Percentiles rank a stretch among this genome's conserved stretches.
These are phyloP conservation scores for Lachancea nothofagi DNA, from an alignment of 805 yeast genomes.

Conservation along the genomic window DNA sequence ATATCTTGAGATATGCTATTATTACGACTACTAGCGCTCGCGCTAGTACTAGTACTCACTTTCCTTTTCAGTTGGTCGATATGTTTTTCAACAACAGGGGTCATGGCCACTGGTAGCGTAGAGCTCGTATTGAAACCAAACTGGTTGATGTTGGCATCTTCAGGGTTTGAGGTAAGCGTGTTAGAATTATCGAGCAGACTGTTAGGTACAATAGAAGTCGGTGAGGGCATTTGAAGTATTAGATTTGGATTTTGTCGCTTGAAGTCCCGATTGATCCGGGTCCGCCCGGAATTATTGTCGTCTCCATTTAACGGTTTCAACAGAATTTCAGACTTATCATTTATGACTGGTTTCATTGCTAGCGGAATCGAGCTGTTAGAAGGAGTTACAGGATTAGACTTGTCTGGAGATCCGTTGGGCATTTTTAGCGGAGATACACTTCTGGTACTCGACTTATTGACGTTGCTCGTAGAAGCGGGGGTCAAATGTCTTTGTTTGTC, in stretches of 20 bases:
- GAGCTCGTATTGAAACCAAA: slow-evolving; percentile 58
- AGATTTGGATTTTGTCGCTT: slow-evolving; percentile 49
- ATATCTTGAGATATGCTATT: slow-evolving; percentile 10
- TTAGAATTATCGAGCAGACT: slow-evolving; percentile 20
- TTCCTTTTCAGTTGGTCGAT: slow-evolving; percentile 13
- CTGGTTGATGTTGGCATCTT: slow-evolving; percentile 46
- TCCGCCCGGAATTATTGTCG: slow-evolving; percentile 16
- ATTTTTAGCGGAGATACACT: slow-evolving; percentile 7
- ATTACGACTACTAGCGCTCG: slow-evolving; percentile 6
- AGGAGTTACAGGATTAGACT: slow-evolving; percentile 2
- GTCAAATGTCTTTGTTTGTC: slow-evolving; percentile 14
- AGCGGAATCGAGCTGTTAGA: slow-evolving; percentile 31
- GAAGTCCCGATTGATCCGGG: slow-evolving; percentile 30
- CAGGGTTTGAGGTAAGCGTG: slow-evolving; percentile 13
- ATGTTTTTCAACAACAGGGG: slow-evolving; percentile 66
- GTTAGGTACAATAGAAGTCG: slow-evolving; percentile 39
- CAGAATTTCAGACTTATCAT: slow-evolving; percentile 24
- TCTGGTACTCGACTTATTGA: neutral
- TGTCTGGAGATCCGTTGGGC: slow-evolving; percentile 4
- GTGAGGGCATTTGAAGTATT: slow-evolving; percentile 72
- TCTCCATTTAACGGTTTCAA: slow-evolving; percentile 32
- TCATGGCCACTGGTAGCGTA: slow-evolving; percentile 62
- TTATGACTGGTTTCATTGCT: slow-evolving; percentile 33
- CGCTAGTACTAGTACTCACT: slow-evolving; percentile 8
- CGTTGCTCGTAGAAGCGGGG: neutral